Percentiles rank a stretch among this genome's conserved stretches.
Evolutionary conservation across 2,329 filamentous ascomycete genomes (phyloP).

Genomic region (Metarhizium brunneum): DNA sequence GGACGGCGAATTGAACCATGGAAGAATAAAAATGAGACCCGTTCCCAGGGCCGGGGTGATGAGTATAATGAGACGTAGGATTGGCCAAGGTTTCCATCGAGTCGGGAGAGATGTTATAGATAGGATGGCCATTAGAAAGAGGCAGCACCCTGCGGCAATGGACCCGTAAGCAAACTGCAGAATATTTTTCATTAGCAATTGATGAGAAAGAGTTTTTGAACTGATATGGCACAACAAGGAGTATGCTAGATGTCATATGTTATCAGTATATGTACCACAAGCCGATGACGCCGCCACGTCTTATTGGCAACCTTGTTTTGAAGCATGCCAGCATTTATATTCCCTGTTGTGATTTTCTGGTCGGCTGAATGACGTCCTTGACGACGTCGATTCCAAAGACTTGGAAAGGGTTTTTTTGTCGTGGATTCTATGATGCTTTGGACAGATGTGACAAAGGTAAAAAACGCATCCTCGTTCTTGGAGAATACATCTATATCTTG

Average conservation of each 20-base stretch:
- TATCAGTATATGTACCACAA: slow-evolving; percentile 20
- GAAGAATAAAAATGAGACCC: slow-evolving; percentile 16
- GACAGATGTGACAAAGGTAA: slow-evolving; percentile 7
- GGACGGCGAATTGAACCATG: slow-evolving; percentile 10
- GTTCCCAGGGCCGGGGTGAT: slow-evolving; percentile 20
- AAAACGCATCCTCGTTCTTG: neutral
- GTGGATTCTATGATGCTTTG: slow-evolving; percentile 12
- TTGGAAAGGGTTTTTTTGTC: slow-evolving; percentile 19
- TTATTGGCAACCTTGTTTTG: slow-evolving; percentile 11
- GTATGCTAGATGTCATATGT: neutral
- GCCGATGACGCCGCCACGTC: slow-evolving; percentile 13
- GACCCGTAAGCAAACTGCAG: slow-evolving; percentile 26
- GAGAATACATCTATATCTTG: slow-evolving; percentile 1
- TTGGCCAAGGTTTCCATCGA: slow-evolving; percentile 22
- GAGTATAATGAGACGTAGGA: slow-evolving; percentile 20
- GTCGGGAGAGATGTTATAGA: slow-evolving; percentile 20
- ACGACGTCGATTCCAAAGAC: slow-evolving; percentile 22
- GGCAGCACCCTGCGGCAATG: slow-evolving; percentile 20
- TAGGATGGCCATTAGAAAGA: slow-evolving; percentile 23
- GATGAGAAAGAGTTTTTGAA: neutral
- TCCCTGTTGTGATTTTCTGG: neutral
- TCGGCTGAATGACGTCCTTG: slow-evolving; percentile 3
- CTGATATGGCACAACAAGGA: slow-evolving; percentile 1
- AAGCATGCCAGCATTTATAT: neutral
- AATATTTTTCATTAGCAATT: neutral